Base-by-base conservation (phyloP, 441 rosid species). In the Erysimum pusillum region DNA sequence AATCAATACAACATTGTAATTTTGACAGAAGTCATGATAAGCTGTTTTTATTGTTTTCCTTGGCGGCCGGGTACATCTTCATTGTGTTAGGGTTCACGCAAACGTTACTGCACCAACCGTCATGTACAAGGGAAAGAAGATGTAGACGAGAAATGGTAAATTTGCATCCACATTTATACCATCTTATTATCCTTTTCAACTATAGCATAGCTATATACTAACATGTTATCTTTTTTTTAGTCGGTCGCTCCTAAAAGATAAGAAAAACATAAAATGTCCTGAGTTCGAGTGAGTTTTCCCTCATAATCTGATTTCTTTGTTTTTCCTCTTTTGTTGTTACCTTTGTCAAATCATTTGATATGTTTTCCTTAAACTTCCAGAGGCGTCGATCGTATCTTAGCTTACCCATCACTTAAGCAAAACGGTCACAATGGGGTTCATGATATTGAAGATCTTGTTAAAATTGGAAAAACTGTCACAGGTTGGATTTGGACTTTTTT, bases 391-490 rank as follows among this genome's bases (percentile, higher is more conserved):
- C 90, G 89, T 84, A 86, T 96, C 68, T 88, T 80, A 87, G 78
- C 82, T 34, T 97, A 96, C 82, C 88, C 89, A 46, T 88, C 97
- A 32, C 86, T 96, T 82, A 91, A 91, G 78, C 91, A 79, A 70
- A 95, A 94, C 77, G 98, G 98, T 56, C 90, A 91, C 85, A 89
- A 91, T 48, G 99, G 91, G 86, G 96, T 84, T 54, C 95, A 96
- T 79, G 99, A 96, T 81, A 96, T 96, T 73, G 99, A 96, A 89
- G 99, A 96, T 87, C 91, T 96, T 59, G 91, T 96, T 59, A 96
- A 91, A 88, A 83, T 96, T 79, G 99, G 99, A 76, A 86, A 89
- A 81, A 82, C 74, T 71, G 97, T 91, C 80, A 88, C 82, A 96
- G 99, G 99, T 90, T 76, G 42, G 49, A 71, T 53, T 69, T 77